Evolutionary conservation across 2,329 filamentous ascomycete genomes (phyloP).

Genomic region (Aspergillus tubingensis): DNA sequence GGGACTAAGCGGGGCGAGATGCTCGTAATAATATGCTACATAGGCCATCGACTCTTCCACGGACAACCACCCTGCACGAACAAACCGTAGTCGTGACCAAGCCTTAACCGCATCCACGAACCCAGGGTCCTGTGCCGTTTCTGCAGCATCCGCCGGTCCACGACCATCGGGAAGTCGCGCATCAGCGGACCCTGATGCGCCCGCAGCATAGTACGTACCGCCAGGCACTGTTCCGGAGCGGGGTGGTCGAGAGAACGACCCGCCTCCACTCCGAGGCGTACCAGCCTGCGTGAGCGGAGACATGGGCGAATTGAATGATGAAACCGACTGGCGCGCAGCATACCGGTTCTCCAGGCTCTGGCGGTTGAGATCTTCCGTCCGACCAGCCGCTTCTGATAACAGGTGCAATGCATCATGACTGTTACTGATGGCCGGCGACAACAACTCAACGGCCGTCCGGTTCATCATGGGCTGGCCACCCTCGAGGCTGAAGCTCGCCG

Average conservation of each 20-base stretch:
- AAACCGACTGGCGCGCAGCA: conserved; percentile 39
- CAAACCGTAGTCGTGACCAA: conserved; percentile 92
- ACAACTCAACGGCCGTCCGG: conserved; percentile 60
- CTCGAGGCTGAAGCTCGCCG: conserved; percentile 39
- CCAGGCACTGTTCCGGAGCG: conserved; percentile 48
- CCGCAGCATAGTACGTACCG: conserved; percentile 55
- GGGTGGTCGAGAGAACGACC: conserved; percentile 38
- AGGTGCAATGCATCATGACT: conserved; percentile 91
- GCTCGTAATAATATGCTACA: conserved; percentile 93
- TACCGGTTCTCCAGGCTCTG: conserved; percentile 52
- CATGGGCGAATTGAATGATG: conserved; percentile 42
- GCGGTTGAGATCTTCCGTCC: conserved; percentile 52
- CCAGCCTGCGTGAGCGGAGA: conserved; percentile 39
- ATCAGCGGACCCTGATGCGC: conserved; percentile 28
- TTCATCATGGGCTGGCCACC: conserved; percentile 62
- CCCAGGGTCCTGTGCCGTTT: conserved; percentile 38
- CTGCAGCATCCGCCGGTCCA: conserved; percentile 29
- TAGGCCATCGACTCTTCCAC: conserved; percentile 91
- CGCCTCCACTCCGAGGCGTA: conserved; percentile 37
- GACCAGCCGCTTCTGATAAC: conserved; percentile 76
- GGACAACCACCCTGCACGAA: conserved; percentile 96
- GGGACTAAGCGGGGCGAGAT: conserved; percentile 86
- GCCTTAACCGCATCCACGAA: conserved; percentile 71
- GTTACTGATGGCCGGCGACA: conserved; percentile 74
- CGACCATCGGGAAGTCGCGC: conserved; percentile 30